Conservation (phyloP, 2,329 filamentous ascomycete genomes). For the Claviceps sp. region DNA sequence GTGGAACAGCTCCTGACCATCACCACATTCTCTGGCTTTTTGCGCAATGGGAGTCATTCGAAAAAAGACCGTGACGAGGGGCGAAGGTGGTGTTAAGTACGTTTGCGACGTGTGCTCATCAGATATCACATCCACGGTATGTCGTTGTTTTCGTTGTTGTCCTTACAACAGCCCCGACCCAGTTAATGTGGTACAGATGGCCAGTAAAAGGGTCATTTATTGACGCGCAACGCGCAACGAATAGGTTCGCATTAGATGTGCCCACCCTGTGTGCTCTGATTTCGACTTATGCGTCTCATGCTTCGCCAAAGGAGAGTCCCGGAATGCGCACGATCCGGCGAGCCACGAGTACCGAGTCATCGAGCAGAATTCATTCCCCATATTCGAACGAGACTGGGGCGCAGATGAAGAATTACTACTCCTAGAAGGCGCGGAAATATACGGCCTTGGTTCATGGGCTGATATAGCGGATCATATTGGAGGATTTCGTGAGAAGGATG, state of each 20-base stretch:
- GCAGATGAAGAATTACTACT: constrained; percentile 93
- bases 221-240: constrained; percentile 8
- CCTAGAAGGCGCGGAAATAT: constrained; percentile 88
- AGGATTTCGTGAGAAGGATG: constrained; percentile 85
- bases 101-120: constrained; percentile 95
- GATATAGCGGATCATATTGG: constrained; percentile 98
- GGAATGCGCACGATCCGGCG: constrained; percentile 73
- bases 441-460: constrained; percentile 92
- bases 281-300: constrained; percentile 96
- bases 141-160: constrained; percentile 27
- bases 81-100: constrained; percentile 84
- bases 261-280: constrained; percentile 69
- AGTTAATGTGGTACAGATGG: background rate
- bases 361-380: constrained; percentile 95
- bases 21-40: background rate
- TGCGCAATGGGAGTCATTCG: constrained; percentile 76
- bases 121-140: constrained; percentile 91
- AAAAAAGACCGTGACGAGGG: constrained; percentile 81
- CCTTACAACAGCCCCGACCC: constrained; percentile 3
- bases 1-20: background rate
- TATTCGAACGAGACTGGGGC: constrained; percentile 90
- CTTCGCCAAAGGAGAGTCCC: constrained; percentile 70
- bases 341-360: constrained; percentile 88
- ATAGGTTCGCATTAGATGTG: constrained; percentile 89
- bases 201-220: background rate